These are phyloP conservation scores for Tylopilus cervinicoccineus DNA, from an alignment of 768 basidiomycete species.

Conservation along the genomic window DNA sequence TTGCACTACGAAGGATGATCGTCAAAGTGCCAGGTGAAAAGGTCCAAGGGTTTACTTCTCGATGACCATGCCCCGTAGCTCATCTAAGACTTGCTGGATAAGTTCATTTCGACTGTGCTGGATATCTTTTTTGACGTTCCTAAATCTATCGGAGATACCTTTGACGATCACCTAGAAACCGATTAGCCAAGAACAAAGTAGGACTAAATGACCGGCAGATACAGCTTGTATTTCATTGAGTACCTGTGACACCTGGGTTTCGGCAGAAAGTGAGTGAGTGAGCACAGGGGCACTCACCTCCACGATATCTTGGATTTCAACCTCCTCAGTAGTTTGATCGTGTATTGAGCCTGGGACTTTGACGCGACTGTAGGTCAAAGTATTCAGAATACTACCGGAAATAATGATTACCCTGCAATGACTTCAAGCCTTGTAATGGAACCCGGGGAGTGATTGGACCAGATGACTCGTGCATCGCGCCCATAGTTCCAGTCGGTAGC, in stretches of 20 bases:
- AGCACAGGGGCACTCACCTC: constrained; percentile 32
- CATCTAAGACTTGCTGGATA: constrained; percentile 41
- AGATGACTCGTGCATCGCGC: neutral
- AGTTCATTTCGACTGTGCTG: constrained; percentile 43
- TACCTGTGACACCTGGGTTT: constrained; percentile 32
- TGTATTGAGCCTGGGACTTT: neutral
- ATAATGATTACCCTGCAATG: constrained; percentile 4
- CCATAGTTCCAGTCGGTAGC: neutral
- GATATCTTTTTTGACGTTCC: constrained; percentile 43
- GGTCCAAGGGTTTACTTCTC: constrained; percentile 20
- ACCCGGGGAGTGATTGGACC: constrained; percentile 2
- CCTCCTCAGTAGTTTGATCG: constrained; percentile 5
- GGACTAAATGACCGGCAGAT: neutral
- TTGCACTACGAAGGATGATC: constrained; percentile 33
- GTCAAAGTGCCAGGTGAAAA: constrained; percentile 3
- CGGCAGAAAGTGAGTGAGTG: neutral
- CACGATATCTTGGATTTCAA: constrained; percentile 36
- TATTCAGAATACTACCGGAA: neutral
- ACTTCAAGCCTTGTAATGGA: constrained; percentile 2
- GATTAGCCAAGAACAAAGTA: constrained; percentile 13
- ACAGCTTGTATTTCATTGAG: constrained; percentile 50
- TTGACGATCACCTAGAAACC: constrained; percentile 42
- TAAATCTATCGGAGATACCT: constrained; percentile 46
- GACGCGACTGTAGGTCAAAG: neutral
- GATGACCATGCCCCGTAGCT: constrained; percentile 40